Base-by-base conservation (phyloP, 2,329 filamentous ascomycete genomes). In the Verticillium klebahnii region DNA sequence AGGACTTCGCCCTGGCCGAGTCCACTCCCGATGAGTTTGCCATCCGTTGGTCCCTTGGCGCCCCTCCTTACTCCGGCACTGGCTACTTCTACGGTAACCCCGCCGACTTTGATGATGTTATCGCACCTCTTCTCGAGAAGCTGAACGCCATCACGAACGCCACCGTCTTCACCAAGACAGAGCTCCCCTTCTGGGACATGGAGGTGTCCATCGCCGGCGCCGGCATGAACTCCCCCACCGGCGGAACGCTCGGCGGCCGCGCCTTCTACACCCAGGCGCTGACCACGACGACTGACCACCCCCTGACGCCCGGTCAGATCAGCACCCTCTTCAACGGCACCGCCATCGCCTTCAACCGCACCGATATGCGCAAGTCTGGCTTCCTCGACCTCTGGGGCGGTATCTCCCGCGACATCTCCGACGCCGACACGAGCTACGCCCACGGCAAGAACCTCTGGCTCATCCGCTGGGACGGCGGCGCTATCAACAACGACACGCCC, bases 371-470 rank as follows among this genome's bases (percentile, higher is more conserved):
- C 58, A 59, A 60, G 58, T 62, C 62, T 9, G 64, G 64, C 40
- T 65, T 64, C 64, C 59, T 65, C 54, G 64, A 65, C 54, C 62
- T 65, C 57, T 65, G 64, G 64, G 64, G 60, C 56, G 64, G 62
- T 19, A 57, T 65, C 55, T 64, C 62, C 3, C 64, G 64, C 32
- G 64, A 80, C 66, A 72, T 82, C n/a, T 58, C 75, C 2, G 69
- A 74, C 5, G 66, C 71, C 2, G 74, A 69, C 17, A 75, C 73
- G 1, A 69, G 71, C 19, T 63, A 73, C 14, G 75, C 76, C 8
- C 72, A 77, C 9, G 80, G 78, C 0, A 69, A 82, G 64, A 70
- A 81, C 55, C 68, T 67, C 3, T 74, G 76, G 15, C 74, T 83
- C 12, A 74, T 75, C 63, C 64, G 64, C 59, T 61, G 60, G 60